Base-by-base conservation (phyloP, 164 flowering plant genomes). In the Litsea cubeba region DNA sequence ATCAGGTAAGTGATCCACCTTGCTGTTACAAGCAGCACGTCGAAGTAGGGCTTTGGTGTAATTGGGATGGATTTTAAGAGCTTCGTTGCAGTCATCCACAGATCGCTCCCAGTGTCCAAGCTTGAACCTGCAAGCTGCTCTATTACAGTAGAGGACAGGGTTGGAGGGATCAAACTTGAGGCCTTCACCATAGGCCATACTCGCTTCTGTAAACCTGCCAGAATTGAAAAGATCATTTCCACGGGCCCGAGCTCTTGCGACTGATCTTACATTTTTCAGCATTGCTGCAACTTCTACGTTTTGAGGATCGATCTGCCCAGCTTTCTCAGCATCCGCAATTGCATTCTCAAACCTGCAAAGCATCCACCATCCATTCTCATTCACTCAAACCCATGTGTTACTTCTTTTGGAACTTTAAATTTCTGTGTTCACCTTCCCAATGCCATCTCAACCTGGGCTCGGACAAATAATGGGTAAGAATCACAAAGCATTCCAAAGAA, bases 291-390 rank as follows among this genome's bases (percentile, higher is more conserved):
- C 81, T 84, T 95, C 95, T 71, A 71, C 63, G 74, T 77, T 90
- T 18, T 65, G 78, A 14, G 91, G 88, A 85, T 93, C 97, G 63
- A 89, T 81, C 64, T 88, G 77, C 18, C 65, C 84, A 72, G 98
- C 97, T 77, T 85, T 91, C 87, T 88, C 93, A 69, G 85, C 86
- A 50, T 82, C 84, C 22, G 85, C 73, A 75, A 87, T 83, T 73
- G 98, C 97, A 84, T 74, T 77, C 79, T 91, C 97, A 87, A 95
- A 95, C 94, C 98, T 94, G 90, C 85, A 88, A 83, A 74, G 83
- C 74, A 88, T 75, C 79, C 83, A 87, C 75, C 78, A 79, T 84
- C 85, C 64, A 76, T 77, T 78, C 78, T 81, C 84, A 83, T 79
- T 79, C 78, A 74, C 77, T 73, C 68, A 68, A 70, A 76, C 54